A percentile compares a stretch with the other conserved stretches of the same genome.
These are phyloP conservation scores for Eucalyptus globulus DNA, from an alignment of 345 rosid genomes.

Conservation along the genomic window DNA sequence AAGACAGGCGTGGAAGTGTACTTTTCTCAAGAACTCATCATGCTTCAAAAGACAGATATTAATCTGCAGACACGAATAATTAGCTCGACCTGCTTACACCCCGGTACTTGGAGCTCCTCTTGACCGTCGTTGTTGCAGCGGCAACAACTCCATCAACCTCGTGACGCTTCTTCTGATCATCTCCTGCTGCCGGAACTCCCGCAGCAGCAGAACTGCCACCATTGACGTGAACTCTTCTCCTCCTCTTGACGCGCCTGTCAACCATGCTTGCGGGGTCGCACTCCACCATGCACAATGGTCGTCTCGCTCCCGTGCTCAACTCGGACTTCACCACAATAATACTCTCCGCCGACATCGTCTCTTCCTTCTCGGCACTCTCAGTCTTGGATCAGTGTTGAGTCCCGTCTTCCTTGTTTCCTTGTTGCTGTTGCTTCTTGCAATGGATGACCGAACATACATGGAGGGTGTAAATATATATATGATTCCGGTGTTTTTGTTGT, in stretches of 20 bases:
- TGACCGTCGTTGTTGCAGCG: slow-evolving; percentile 23
- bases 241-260: slow-evolving; percentile 6
- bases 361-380: background rate
- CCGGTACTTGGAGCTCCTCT: slow-evolving; percentile 64
- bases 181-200: background rate
- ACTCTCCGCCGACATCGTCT: background rate
- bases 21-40: background rate
- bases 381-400: background rate
- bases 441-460: background rate
- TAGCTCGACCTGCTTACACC: slow-evolving; percentile 48
- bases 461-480: background rate
- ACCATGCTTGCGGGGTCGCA: background rate
- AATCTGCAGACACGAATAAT: background rate
- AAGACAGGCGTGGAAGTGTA: background rate
- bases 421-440: background rate
- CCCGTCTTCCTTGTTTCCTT: background rate
- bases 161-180: background rate
- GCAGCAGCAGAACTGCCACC: background rate
- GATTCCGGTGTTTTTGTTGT: background rate
- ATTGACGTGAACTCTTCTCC: slow-evolving; percentile 5
- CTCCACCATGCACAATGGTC: background rate
- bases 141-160: background rate
- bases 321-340: background rate
- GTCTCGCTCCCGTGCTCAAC: background rate
- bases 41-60: background rate